These are phyloP conservation scores for Beauveria medogensis DNA, from an alignment of 2,329 filamentous ascomycete species.

Conservation along the genomic window DNA sequence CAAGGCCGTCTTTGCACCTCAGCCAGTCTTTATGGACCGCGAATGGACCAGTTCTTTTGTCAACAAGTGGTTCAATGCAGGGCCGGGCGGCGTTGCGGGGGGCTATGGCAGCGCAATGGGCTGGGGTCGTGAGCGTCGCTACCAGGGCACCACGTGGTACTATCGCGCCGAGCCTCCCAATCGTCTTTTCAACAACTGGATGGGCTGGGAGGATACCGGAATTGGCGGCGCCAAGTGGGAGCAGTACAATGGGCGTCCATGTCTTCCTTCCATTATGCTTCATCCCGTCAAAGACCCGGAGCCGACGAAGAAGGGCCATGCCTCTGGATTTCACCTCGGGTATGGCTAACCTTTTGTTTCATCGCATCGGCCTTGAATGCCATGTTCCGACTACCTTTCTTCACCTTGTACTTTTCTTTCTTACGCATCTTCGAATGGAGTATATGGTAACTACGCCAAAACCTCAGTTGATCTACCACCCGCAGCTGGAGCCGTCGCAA, in stretches of 20 bases:
- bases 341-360: slow-evolving; percentile 24
- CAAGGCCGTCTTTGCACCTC: slow-evolving; percentile 70
- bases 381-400: too few species aligned
- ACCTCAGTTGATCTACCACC: too few species aligned
- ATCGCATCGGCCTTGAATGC: too few species aligned
- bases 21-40: slow-evolving; percentile 72
- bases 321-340: slow-evolving; percentile 29
- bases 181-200: slow-evolving; percentile 54
- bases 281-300: slow-evolving; percentile 53
- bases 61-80: slow-evolving; percentile 53
- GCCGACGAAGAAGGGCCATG: slow-evolving; percentile 37
- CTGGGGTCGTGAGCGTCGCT: slow-evolving; percentile 50
- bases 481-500: background rate
- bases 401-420: background rate
- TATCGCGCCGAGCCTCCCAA: slow-evolving; percentile 50
- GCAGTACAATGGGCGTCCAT: slow-evolving; percentile 44
- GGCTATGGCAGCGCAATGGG: slow-evolving; percentile 49
- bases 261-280: slow-evolving; percentile 50
- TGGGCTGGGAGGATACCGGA: slow-evolving; percentile 49
- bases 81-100: slow-evolving; percentile 45
- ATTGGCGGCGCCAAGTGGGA: slow-evolving; percentile 51
- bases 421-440: background rate
- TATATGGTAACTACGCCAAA: background rate
- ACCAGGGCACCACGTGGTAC: slow-evolving; percentile 53
- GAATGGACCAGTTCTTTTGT: slow-evolving; percentile 53